These are phyloP conservation scores for Parachaetomium inaequale DNA, from an alignment of 495 filamentous ascomycete genomes.

Conservation along the genomic window DNA sequence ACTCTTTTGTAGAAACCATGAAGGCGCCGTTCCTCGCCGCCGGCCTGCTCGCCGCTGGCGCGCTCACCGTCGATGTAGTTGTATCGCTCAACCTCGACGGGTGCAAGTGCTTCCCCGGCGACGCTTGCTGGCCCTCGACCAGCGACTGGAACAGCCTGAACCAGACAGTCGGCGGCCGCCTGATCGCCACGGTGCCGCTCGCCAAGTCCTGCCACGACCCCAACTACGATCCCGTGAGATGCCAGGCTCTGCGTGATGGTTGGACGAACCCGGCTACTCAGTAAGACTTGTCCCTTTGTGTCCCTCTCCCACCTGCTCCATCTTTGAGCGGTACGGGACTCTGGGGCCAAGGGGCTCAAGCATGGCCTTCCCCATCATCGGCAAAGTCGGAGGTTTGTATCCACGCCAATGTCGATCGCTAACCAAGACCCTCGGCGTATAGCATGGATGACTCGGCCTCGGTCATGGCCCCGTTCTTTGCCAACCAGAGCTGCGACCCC, in stretches of 20 bases:
- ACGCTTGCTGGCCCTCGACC: conserved; percentile 45
- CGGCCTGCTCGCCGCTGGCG: conserved; percentile 22
- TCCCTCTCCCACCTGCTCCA: no score
- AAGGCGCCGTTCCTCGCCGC: conserved; percentile 19
- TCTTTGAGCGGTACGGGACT: not conserved
- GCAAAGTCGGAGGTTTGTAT: not conserved
- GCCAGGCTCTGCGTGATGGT: conserved; percentile 20
- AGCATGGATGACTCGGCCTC: conserved; percentile 45
- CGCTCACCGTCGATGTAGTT: conserved; percentile 3
- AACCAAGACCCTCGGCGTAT: conserved; percentile 34
- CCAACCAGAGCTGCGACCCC: conserved; percentile 42
- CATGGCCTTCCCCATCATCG: no score
- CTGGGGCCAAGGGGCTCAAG: no score
- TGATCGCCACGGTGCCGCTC: conserved; percentile 51
- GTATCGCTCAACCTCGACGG: not conserved
- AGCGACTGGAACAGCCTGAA: conserved; percentile 45
- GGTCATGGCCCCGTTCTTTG: conserved; percentile 44
- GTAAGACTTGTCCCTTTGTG: conserved; percentile 23
- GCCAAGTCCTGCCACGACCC: conserved; percentile 48
- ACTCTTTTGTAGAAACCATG: conserved; percentile 17
- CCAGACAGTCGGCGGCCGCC: conserved; percentile 39
- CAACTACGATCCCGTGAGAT: conserved; percentile 26
- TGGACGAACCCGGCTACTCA: conserved; percentile 35
- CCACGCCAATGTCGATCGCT: conserved; percentile 7
- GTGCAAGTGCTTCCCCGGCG: conserved; percentile 55